Evolutionary conservation across 2,329 filamentous ascomycete genomes (phyloP).

Genomic region (Macrophomina tecta): DNA sequence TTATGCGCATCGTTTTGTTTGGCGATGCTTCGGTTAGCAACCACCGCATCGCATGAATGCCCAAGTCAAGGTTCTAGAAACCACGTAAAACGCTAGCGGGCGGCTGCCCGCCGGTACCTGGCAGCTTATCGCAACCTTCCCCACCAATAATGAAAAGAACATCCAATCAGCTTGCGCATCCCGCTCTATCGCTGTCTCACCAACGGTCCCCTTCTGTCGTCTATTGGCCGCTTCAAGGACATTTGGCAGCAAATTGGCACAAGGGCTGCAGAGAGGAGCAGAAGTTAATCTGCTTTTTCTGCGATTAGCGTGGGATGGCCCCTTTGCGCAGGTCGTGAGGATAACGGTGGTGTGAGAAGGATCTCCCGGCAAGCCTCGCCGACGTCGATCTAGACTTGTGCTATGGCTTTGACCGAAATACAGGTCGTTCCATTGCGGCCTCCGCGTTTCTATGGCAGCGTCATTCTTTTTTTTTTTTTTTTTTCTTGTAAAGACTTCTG

Average conservation of each 20-base stretch:
- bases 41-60: neutral
- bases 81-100: neutral
- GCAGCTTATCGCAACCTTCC: neutral
- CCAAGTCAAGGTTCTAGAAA: constrained; percentile 1
- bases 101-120: neutral
- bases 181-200: neutral
- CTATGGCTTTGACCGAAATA: neutral
- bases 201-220: neutral
- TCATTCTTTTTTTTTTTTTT: too few species aligned
- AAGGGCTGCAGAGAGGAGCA: constrained; percentile 1
- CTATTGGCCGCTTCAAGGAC: neutral
- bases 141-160: constrained; percentile 6
- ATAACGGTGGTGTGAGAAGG: neutral
- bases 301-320: neutral
- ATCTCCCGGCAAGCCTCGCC: constrained; percentile 5
- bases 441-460: neutral
- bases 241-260: neutral
- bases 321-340: neutral
- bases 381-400: neutral
- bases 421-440: neutral
- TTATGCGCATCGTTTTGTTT: constrained; percentile 20
- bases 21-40: constrained; percentile 6
- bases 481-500: too few species aligned
- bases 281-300: neutral
- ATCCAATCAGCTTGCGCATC: neutral